Conservation (phyloP, 192 early-diverging fungal genomes). For the Umbelopsis sp. region DNA sequence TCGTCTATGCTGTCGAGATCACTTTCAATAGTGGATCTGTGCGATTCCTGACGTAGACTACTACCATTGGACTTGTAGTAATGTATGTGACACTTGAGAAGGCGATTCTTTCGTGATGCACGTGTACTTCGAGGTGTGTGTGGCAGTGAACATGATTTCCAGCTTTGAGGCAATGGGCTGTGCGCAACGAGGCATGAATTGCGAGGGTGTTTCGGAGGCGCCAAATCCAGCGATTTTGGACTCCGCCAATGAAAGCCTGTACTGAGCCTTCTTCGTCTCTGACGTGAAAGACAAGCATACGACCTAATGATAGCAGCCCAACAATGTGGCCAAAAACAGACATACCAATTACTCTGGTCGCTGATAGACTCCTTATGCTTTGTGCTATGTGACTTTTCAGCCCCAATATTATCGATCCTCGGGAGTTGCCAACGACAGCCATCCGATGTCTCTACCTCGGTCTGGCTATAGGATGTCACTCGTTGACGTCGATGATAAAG, state of each 20-base stretch:
- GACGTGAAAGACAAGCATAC: neutral
- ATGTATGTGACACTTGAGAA: neutral
- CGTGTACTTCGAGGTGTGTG: neutral
- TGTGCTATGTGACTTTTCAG: neutral
- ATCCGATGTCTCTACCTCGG: neutral
- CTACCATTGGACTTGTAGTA: neutral
- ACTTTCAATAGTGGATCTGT: neutral
- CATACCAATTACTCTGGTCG: neutral
- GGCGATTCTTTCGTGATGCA: neutral
- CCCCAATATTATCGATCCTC: neutral
- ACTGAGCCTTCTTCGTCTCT: neutral
- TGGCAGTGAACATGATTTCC: too few relatives aligned
- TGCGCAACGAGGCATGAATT: too few relatives aligned
- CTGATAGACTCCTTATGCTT: neutral
- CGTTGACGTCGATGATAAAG: slow-evolving; percentile 3
- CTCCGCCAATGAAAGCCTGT: neutral
- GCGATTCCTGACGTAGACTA: neutral
- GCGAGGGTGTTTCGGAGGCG: neutral
- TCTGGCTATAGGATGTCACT: neutral
- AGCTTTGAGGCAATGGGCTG: too few relatives aligned
- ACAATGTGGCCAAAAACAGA: slow-evolving; percentile 1
- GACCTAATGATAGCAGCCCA: slow-evolving; percentile 5
- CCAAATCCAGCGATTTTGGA: slow-evolving; percentile 3
- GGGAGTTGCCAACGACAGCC: neutral
- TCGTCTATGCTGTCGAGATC: neutral